phyloP scores from a whole-genome alignment of 2,329 filamentous ascomycete genomes.

The Monilinia laxa region DNA sequence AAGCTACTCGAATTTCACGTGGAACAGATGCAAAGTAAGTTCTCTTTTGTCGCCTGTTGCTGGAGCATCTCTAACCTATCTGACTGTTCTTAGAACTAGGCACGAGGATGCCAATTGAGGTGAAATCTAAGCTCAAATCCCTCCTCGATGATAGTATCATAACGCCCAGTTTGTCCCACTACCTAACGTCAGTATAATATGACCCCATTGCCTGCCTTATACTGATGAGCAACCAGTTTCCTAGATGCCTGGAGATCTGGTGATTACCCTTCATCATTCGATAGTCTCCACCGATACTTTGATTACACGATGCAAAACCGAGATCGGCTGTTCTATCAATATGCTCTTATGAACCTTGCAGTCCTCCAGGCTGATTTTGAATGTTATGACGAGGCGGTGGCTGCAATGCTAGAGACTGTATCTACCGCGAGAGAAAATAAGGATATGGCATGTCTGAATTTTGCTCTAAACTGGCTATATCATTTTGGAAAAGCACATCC shows the following conservation, averaged over 20 bases:
- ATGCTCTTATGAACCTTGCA: conserved; percentile 88
- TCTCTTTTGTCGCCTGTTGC: background rate
- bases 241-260: conserved; percentile 90
- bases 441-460: conserved; percentile 90
- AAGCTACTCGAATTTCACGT: conserved; percentile 84
- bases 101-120: conserved; percentile 70
- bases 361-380: conserved; percentile 95
- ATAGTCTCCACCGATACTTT: conserved; percentile 90
- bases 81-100: conserved; percentile 61
- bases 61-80: conserved; percentile 29
- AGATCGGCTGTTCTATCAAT: conserved; percentile 87
- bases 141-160: conserved; percentile 66
- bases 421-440: conserved; percentile 92
- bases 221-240: conserved; percentile 55
- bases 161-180: conserved; percentile 73
- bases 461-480: conserved; percentile 92
- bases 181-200: conserved; percentile 58
- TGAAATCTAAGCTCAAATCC: conserved; percentile 68
- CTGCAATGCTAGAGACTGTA: conserved; percentile 92
- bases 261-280: conserved; percentile 86
- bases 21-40: conserved; percentile 76
- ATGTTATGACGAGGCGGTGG: conserved; percentile 83
- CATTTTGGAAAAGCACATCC: conserved; percentile 89
- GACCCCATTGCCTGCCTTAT: background rate
- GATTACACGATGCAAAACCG: conserved; percentile 90